A percentile compares a stretch with the other conserved stretches of the same genome.
These are phyloP conservation scores for Cyclotella cryptica DNA, from an alignment of 108 stramenopile species.

Conservation along the genomic window DNA sequence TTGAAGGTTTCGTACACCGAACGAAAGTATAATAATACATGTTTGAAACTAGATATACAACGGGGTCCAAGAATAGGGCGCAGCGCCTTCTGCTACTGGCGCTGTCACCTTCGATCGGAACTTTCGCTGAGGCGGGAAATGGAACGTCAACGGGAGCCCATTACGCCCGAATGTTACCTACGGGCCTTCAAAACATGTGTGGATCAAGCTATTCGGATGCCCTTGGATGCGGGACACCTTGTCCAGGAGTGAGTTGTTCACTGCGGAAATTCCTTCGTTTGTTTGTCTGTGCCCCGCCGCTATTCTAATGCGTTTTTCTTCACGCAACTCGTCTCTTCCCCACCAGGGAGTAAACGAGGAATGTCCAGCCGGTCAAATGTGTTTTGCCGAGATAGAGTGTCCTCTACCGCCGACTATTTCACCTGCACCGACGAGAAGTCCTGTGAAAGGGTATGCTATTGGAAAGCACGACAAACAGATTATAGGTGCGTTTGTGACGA, in stretches of 20 bases:
- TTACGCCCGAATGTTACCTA: not conserved
- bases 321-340: not conserved
- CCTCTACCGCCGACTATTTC: constrained; percentile 20
- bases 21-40: no score
- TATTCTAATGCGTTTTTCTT: not conserved
- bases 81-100: not conserved
- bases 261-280: not conserved
- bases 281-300: not conserved
- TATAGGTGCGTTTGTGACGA: constrained; percentile 11
- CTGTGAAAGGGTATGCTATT: constrained; percentile 10
- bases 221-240: constrained; percentile 11
- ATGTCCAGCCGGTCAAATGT: constrained; percentile 21
- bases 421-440: constrained; percentile 13
- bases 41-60: no score
- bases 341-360: constrained; percentile 20
- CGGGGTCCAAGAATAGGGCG: not conserved
- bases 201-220: constrained; percentile 18
- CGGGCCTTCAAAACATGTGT: constrained; percentile 15
- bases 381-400: constrained; percentile 25
- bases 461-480: constrained; percentile 32
- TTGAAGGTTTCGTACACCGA: no score
- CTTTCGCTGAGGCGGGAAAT: not conserved
- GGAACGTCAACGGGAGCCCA: not conserved
- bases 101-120: not conserved
- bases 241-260: constrained; percentile 25